phyloP scores from a whole-genome alignment of 345 rosid genomes.

The Zanthoxylum bungeanum region DNA sequence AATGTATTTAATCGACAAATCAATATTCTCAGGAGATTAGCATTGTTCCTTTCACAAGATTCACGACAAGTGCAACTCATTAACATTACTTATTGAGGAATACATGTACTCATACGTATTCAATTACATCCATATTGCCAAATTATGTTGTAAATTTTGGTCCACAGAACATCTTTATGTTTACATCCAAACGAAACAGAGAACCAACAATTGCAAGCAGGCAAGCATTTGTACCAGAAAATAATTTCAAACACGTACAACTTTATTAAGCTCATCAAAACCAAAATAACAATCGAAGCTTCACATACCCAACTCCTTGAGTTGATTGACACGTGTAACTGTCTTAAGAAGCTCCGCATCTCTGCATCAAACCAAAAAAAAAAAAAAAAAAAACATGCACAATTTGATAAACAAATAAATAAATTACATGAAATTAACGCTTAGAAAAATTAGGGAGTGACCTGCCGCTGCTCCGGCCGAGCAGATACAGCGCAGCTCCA shows the following conservation, averaged over 20 bases:
- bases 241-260: background rate
- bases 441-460: background rate
- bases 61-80: too few relatives aligned
- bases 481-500: constrained; percentile 84
- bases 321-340: constrained; percentile 78
- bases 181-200: background rate
- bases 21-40: background rate
- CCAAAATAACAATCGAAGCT: background rate
- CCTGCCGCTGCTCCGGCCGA: constrained; percentile 96
- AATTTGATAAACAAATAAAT: too few relatives aligned
- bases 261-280: background rate
- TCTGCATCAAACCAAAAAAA: constrained; percentile 29
- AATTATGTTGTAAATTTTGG: too few relatives aligned
- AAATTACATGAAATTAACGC: background rate
- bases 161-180: too few relatives aligned
- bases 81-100: too few relatives aligned
- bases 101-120: too few relatives aligned
- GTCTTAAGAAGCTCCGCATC: constrained; percentile 79
- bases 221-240: background rate
- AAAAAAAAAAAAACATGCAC: background rate
- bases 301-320: constrained; percentile 74
- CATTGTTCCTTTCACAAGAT: background rate
- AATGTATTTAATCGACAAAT: background rate
- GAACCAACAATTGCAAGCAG: background rate
- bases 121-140: too few relatives aligned